phyloP scores from a whole-genome alignment of 2,329 filamentous ascomycete species.

The Botrytis porri region DNA sequence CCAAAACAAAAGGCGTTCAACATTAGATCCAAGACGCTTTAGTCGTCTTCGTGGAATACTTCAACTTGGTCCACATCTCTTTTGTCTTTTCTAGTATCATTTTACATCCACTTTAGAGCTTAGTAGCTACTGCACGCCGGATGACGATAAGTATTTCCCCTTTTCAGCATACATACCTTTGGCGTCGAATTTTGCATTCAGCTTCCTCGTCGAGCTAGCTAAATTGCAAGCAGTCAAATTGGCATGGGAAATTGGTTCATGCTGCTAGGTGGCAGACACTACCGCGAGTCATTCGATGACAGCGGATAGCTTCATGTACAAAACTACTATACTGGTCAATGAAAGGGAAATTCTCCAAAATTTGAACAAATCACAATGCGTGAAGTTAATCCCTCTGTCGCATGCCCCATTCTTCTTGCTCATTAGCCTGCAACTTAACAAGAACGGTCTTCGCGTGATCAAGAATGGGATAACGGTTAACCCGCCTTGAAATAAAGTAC shows the following conservation, averaged over 20 bases:
- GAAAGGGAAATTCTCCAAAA: not conserved
- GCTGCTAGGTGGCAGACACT: conserved; percentile 18
- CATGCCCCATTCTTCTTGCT: conserved; percentile 3
- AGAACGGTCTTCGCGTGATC: conserved; percentile 15
- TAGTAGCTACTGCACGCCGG: conserved; percentile 20
- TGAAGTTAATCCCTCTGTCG: conserved; percentile 6
- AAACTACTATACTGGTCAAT: conserved; percentile 15
- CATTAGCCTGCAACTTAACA: not conserved
- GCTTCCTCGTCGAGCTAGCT: conserved; percentile 5
- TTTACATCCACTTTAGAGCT: conserved; percentile 21
- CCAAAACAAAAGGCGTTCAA: conserved; percentile 80
- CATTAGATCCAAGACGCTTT: conserved; percentile 66
- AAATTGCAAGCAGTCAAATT: not conserved
- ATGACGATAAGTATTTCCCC: conserved; percentile 12
- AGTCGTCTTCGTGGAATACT: conserved; percentile 57
- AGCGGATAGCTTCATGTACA: conserved; percentile 18
- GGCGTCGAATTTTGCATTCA: not conserved
- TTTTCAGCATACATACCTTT: conserved; percentile 6
- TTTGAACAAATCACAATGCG: conserved; percentile 7
- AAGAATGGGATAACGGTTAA: conserved; percentile 17
- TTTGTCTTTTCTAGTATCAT: conserved; percentile 31
- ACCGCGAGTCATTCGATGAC: conserved; percentile 15
- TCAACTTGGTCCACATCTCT: conserved; percentile 61
- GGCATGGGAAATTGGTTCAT: conserved; percentile 9
- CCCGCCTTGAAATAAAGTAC: not conserved